A percentile compares a stretch with the other conserved stretches of the same genome.
phyloP scores from a whole-genome alignment of 306 rosid genomes.

The Carpinus viminea region DNA sequence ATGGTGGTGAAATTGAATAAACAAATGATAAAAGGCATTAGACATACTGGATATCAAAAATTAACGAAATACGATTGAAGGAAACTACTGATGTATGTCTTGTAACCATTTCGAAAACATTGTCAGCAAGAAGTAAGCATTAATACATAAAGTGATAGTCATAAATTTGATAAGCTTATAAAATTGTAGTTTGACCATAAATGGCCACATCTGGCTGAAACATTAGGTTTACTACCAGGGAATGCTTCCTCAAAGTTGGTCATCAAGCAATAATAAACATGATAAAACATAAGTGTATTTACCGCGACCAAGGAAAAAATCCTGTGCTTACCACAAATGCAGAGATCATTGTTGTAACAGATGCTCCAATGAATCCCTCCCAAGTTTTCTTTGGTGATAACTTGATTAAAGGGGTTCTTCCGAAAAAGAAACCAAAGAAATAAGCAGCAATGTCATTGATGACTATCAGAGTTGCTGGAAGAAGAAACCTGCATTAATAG shows the following conservation, averaged over 20 bases:
- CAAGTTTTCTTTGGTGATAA: conserved; percentile 98
- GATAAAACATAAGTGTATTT: neutral
- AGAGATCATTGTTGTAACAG: conserved; percentile 85
- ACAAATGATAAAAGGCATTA: neutral
- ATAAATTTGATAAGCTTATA: neutral
- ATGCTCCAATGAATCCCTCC: conserved; percentile 99
- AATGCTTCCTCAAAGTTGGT: neutral
- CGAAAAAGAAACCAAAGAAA: conserved; percentile 89
- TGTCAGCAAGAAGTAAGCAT: neutral
- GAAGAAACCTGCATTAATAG: conserved; percentile 84
- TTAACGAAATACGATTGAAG: neutral
- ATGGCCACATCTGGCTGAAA: neutral
- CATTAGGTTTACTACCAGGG: neutral
- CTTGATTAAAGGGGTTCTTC: conserved; percentile 95
- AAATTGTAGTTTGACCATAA: neutral
- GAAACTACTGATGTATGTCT: neutral
- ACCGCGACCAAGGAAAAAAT: neutral
- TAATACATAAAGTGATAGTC: neutral
- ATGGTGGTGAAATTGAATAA: conserved; percentile 14
- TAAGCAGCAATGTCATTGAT: conserved; percentile 97
- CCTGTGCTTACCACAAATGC: conserved; percentile 82
- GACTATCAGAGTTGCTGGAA: conserved; percentile 92
- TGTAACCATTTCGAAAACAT: neutral
- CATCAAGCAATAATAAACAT: neutral
- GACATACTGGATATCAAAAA: neutral